Evolutionary conservation across 2,329 filamentous ascomycete species (phyloP).

Genomic region (Exutisphaerella laricina): DNA sequence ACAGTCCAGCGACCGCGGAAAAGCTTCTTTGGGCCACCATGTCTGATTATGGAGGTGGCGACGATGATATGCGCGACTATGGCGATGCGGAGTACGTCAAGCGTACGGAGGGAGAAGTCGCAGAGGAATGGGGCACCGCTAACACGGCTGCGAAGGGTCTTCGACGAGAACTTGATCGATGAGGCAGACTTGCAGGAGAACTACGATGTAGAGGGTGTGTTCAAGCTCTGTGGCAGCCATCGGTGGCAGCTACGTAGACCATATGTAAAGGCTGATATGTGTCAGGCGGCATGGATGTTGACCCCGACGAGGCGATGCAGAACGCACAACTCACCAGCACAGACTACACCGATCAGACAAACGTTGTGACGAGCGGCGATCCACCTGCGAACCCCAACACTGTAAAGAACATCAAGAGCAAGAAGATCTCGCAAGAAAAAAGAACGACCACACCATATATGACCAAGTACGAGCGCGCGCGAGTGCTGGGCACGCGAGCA

Average conservation of each 20-base stretch:
- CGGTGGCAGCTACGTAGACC: not conserved
- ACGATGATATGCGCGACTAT: conserved; percentile 34
- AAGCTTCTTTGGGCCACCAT: too few relatives aligned
- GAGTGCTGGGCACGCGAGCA: conserved; percentile 87
- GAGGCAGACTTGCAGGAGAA: conserved; percentile 52
- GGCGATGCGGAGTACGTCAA: conserved; percentile 31
- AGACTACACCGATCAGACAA: conserved; percentile 34
- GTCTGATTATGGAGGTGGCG: conserved; percentile 45
- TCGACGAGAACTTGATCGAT: conserved; percentile 36
- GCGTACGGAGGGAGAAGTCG: too few relatives aligned
- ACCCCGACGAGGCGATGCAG: conserved; percentile 15
- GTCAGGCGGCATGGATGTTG: conserved; percentile 33
- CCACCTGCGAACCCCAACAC: conserved; percentile 39
- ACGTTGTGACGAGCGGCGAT: conserved; percentile 47
- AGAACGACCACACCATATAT: conserved; percentile 94
- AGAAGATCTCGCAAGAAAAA: conserved; percentile 85
- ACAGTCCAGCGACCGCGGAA: too few relatives aligned
- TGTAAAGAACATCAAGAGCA: conserved; percentile 58
- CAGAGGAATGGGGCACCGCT: too few relatives aligned
- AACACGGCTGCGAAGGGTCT: conserved; percentile 28
- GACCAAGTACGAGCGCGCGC: conserved; percentile 97
- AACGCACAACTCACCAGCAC: conserved; percentile 23
- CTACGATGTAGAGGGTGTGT: conserved; percentile 41
- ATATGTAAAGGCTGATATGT: conserved; percentile 1
- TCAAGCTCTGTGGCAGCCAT: not conserved